Conservation (phyloP, 2,329 filamentous ascomycete genomes). For the Calonectria honghensis region DNA sequence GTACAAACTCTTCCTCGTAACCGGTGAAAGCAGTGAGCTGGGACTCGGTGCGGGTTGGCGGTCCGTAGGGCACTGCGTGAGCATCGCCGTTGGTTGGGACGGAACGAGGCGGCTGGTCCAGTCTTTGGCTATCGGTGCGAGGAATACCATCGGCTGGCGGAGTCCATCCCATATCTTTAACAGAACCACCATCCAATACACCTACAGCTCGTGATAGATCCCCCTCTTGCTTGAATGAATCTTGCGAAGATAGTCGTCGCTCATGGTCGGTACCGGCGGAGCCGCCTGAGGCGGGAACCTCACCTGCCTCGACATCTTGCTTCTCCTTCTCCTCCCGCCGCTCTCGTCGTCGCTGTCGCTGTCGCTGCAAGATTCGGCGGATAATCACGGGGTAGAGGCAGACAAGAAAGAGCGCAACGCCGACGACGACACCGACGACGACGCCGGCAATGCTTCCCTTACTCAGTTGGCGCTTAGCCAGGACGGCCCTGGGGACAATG, state of each 20-base stretch:
- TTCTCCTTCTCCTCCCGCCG: slow-evolving; percentile 44
- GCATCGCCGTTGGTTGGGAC: slow-evolving; percentile 47
- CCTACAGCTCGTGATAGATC: slow-evolving; percentile 57
- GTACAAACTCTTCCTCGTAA: slow-evolving; percentile 55
- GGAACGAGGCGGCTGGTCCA: slow-evolving; percentile 37
- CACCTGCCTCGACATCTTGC: slow-evolving; percentile 54
- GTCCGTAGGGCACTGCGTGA: slow-evolving; percentile 33
- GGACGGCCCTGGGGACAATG: slow-evolving; percentile 45
- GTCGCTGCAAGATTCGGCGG: slow-evolving; percentile 54
- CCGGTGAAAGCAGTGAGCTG: slow-evolving; percentile 49
- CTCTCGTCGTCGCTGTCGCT: slow-evolving; percentile 54
- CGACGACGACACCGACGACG: slow-evolving; percentile 61
- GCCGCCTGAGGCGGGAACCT: slow-evolving; percentile 44
- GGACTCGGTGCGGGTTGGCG: slow-evolving; percentile 41
- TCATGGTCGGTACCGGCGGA: slow-evolving; percentile 47
- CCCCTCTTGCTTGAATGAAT: slow-evolving; percentile 59
- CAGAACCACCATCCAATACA: slow-evolving; percentile 47
- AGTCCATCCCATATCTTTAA: slow-evolving; percentile 55
- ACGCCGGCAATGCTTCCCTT: slow-evolving; percentile 63
- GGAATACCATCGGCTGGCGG: slow-evolving; percentile 43
- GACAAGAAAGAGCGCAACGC: slow-evolving; percentile 57
- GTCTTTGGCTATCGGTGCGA: slow-evolving; percentile 43
- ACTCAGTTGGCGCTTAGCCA: slow-evolving; percentile 56
- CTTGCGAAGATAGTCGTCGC: slow-evolving; percentile 61
- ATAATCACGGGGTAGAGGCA: slow-evolving; percentile 65